Percentiles rank a stretch among this genome's conserved stretches.
Conservation (phyloP, 257 asterid genomes). For the Jaltomata sinuosa region DNA sequence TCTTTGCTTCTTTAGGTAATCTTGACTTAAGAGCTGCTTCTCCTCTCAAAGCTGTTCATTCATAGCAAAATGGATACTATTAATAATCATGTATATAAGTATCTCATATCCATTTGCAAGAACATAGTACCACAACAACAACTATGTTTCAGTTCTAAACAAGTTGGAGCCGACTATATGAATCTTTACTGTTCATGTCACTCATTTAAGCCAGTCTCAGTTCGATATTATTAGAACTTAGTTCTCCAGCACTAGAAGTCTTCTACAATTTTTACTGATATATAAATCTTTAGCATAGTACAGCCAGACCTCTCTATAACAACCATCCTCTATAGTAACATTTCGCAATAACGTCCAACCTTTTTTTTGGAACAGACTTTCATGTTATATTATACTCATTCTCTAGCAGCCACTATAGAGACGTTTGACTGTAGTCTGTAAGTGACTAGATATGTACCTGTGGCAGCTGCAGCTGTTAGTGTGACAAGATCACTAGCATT, state of each 20-base stretch:
- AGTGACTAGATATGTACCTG: constrained; percentile 35
- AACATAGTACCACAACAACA: neutral
- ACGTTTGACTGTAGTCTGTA: neutral
- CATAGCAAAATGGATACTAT: neutral
- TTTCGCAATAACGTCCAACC: neutral
- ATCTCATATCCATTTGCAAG: neutral
- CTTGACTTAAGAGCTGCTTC: constrained; percentile 74
- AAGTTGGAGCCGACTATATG: neutral
- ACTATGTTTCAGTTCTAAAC: neutral
- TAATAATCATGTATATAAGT: neutral
- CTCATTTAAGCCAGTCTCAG: neutral
- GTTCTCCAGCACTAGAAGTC: neutral
- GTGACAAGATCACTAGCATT: constrained; percentile 65
- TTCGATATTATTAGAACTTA: neutral
- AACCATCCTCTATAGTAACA: neutral
- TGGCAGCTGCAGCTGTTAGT: constrained; percentile 88
- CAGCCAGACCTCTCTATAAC: neutral
- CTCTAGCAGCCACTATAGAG: neutral
- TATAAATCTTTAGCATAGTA: neutral
- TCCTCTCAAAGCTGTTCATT: constrained; percentile 61
- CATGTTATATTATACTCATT: neutral
- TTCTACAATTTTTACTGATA: neutral
- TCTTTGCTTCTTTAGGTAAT: constrained; percentile 65
- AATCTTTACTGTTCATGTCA: neutral
- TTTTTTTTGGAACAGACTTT: neutral